phyloP scores from a whole-genome alignment of 371 early-diverging fungal species.

The Capniomyces stellatus region DNA sequence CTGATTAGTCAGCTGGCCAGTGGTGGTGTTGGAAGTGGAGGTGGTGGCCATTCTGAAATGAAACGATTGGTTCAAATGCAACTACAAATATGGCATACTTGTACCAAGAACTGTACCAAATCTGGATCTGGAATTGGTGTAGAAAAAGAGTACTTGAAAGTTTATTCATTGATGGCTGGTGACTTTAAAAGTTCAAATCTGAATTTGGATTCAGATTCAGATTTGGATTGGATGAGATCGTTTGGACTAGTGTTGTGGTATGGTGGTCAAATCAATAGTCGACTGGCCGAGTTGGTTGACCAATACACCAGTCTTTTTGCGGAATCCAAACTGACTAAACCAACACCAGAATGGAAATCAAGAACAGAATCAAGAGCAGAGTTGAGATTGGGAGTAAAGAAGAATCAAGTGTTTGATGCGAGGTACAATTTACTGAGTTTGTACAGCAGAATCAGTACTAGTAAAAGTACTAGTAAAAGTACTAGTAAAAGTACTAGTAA shows the following conservation, averaged over 20 bases:
- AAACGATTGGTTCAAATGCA: constrained; percentile 31
- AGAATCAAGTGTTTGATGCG: no score
- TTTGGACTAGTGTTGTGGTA: constrained; percentile 58
- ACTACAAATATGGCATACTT: constrained; percentile 12
- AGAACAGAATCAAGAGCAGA: not conserved
- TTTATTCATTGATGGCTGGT: constrained; percentile 36
- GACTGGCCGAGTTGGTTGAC: not conserved
- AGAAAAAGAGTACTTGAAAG: constrained; percentile 22
- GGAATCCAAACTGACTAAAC: not conserved
- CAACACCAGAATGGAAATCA: not conserved
- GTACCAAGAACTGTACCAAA: not conserved
- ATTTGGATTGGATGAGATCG: constrained; percentile 43
- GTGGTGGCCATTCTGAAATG: constrained; percentile 22
- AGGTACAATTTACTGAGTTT: no score
- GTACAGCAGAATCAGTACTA: no score
- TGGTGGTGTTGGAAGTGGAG: constrained; percentile 20
- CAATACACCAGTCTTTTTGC: not conserved
- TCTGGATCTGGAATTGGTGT: constrained; percentile 17
- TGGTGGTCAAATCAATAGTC: constrained; percentile 6
- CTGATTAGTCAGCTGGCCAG: constrained; percentile 43
- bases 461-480: no score
- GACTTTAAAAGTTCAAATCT: constrained; percentile 15
- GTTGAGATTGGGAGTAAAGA: no score
- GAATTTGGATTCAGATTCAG: no score
- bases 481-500: no score